Evolutionary conservation across 352 stramenopile species (phyloP), one percentile per base, ranked within the genome.

Genomic region (Phytophthora idaei): DNA sequence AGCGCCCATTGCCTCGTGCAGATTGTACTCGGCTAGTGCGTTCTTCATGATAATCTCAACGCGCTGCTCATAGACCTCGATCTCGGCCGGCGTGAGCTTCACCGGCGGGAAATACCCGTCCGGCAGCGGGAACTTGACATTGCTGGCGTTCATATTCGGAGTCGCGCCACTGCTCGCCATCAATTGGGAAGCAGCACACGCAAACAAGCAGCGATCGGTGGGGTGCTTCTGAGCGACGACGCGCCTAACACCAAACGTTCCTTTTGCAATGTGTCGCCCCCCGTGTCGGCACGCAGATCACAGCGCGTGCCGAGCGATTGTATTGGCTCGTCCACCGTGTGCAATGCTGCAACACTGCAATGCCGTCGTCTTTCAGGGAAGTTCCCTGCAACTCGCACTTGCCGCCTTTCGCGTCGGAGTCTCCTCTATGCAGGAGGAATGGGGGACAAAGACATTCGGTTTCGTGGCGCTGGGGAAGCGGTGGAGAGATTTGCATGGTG

Each of bases 41-140:
- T 77, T 74, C 61, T 80, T 76, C 53, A 80, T 77, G 39, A 82
- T 78, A 28, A 72, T 71, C 51, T 71, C 72, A 15, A 80, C 73
- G 39, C 67, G 69, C 29, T 74, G 64, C 62, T 83, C 63, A 47
- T 83, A 83, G 29, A 61, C 53, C 14, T 75, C 59, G 31, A 80
- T 46, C 49, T 77, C 60, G 4, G 44, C 52, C 25, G 65, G 65
- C 5, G 61, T 73, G 53, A 82, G 68, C 29, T 73, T 39, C 14
- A 80, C 57, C 15, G 68, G 69, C n/a, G 74, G 64, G 27, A 82
- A 82, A 49, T 76, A 80, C 15, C 62, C 73, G 27, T 80, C 71
- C 12, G 74, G 74, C 36, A 82, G 57, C 1, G 74, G 74, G 57
- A 80, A 78, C 53, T 76, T 80, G 31, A 61, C 53, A 47, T 62